Conservation (phyloP, 2,329 filamentous ascomycete species). For the Diaporthe nobilis region DNA sequence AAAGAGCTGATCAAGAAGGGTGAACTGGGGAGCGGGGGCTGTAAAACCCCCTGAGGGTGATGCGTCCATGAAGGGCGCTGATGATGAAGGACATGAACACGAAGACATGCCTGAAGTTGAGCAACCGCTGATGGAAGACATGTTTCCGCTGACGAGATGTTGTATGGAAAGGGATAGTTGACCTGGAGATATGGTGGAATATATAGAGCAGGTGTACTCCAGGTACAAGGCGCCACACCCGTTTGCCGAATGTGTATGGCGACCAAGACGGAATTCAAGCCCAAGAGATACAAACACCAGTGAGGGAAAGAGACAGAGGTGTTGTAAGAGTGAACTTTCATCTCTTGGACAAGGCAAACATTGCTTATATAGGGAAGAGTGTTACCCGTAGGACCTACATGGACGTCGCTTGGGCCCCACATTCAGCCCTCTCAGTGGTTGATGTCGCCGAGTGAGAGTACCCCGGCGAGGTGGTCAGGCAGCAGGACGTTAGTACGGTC, state of each 20-base stretch:
- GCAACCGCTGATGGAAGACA: slow-evolving; percentile 27
- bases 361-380: slow-evolving; percentile 10
- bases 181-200: not conserved
- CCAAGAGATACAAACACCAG: not conserved
- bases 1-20: slow-evolving; percentile 73
- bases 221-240: not conserved
- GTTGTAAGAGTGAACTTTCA: slow-evolving; percentile 23
- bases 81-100: slow-evolving; percentile 6
- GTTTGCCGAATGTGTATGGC: not conserved
- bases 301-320: not conserved
- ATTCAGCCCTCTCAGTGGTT: not conserved
- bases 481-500: not conserved
- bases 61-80: not conserved
- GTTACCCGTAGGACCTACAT: not conserved
- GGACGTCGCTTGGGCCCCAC: not conserved
- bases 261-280: not conserved
- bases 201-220: not conserved
- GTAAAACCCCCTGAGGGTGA: not conserved
- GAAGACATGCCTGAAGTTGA: not conserved
- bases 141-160: not conserved
- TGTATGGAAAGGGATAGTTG: too few relatives aligned
- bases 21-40: slow-evolving; percentile 55
- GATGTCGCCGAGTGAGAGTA: not conserved
- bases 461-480: slow-evolving; percentile 3
- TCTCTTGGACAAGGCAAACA: not conserved